These are phyloP conservation scores for Pythium folliculosum DNA, from an alignment of 352 stramenopile species.

Conservation along the genomic window DNA sequence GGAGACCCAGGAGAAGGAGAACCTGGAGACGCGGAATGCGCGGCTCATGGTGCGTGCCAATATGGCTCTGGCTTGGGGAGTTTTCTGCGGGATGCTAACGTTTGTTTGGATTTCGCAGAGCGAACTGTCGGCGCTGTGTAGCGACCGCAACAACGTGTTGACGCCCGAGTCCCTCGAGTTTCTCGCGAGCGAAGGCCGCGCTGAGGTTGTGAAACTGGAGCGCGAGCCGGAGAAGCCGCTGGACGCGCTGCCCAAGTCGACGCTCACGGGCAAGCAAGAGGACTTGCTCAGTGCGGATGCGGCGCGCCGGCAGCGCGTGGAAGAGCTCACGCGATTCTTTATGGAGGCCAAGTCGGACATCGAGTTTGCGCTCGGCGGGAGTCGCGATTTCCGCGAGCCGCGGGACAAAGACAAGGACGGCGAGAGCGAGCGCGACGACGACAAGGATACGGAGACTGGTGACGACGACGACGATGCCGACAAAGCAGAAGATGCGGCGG, in stretches of 20 bases:
- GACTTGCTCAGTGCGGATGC: constrained; percentile 77
- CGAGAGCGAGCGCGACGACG: constrained; percentile 67
- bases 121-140: constrained; percentile 71
- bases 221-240: constrained; percentile 58
- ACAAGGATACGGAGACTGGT: constrained; percentile 49
- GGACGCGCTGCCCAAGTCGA: constrained; percentile 22
- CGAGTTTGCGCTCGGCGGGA: constrained; percentile 80
- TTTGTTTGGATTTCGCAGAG: constrained; percentile 24
- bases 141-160: constrained; percentile 73
- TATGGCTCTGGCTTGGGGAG: not conserved
- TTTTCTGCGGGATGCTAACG: not conserved
- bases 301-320: constrained; percentile 74
- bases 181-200: constrained; percentile 55
- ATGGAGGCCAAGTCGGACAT: constrained; percentile 91
- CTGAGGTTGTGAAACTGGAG: constrained; percentile 76
- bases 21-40: constrained; percentile 64
- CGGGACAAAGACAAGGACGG: constrained; percentile 74
- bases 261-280: constrained; percentile 45
- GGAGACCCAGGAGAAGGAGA: constrained; percentile 77
- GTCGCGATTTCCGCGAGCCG: constrained; percentile 62
- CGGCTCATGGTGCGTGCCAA: constrained; percentile 60
- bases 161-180: constrained; percentile 75
- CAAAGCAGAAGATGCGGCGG: constrained; percentile 40
- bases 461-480: constrained; percentile 61
- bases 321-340: constrained; percentile 88